Evolutionary conservation across 1,284 basidiomycete genomes (phyloP).

Genomic region (Ceratobasidium sp.): DNA sequence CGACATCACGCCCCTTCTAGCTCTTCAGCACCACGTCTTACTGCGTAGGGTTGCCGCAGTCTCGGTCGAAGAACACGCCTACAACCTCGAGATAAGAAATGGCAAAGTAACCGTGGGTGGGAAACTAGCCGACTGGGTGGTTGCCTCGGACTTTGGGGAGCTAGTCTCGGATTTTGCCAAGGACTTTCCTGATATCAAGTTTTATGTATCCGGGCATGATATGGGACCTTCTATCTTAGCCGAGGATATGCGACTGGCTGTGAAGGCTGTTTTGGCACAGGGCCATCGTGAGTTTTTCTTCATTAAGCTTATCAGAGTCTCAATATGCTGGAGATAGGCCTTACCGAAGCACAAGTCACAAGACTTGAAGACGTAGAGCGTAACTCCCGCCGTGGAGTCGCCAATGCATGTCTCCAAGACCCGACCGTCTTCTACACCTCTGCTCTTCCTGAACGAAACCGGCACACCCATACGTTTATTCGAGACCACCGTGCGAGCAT

Average conservation of each 20-base stretch:
- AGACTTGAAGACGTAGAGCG: slow-evolving; percentile 57
- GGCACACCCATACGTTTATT: slow-evolving; percentile 56
- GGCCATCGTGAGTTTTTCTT: slow-evolving; percentile 56
- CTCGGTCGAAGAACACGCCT: slow-evolving; percentile 48
- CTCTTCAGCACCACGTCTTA: slow-evolving; percentile 50
- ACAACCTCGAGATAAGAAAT: slow-evolving; percentile 51
- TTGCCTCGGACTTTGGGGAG: slow-evolving; percentile 41
- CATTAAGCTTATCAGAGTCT: not conserved
- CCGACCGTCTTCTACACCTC: slow-evolving; percentile 52
- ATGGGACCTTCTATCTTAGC: slow-evolving; percentile 57
- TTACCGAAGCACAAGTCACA: slow-evolving; percentile 57
- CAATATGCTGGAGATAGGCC: slow-evolving; percentile 52
- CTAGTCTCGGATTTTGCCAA: slow-evolving; percentile 46
- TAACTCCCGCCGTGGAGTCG: slow-evolving; percentile 52
- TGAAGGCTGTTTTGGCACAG: slow-evolving; percentile 56
- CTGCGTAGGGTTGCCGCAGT: slow-evolving; percentile 49
- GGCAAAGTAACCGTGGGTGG: slow-evolving; percentile 48
- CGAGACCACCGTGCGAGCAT: slow-evolving; percentile 61
- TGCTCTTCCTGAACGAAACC: slow-evolving; percentile 33
- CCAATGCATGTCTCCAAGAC: slow-evolving; percentile 55
- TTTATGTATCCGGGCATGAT: slow-evolving; percentile 58
- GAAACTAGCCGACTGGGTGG: slow-evolving; percentile 37
- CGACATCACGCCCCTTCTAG: slow-evolving; percentile 53
- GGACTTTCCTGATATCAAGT: slow-evolving; percentile 47
- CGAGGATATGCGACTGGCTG: slow-evolving; percentile 58